Evolutionary conservation across 1,284 basidiomycete genomes (phyloP), one percentile per base, ranked within the genome.

Genomic region (Marasmius sp.): DNA sequence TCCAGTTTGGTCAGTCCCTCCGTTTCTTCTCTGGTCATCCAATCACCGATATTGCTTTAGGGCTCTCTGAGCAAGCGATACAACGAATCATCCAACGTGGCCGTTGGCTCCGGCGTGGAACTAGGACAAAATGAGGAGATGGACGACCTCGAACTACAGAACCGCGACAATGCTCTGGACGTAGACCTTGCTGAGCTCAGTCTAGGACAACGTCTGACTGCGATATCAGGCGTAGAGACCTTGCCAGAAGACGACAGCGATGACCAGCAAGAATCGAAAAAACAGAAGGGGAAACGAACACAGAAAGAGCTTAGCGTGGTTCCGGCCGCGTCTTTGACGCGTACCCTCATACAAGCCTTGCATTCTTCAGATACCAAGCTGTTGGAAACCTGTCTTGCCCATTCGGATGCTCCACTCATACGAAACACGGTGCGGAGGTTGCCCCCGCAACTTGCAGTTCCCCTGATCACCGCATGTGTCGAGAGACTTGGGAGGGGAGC

Each of bases 331-430:
- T 97, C 97, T 1, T 85, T 99, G 59, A 94, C 97, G 27, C 91
- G 95, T 58, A 96, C 97, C 14, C 84, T 99, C 54, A 94, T 97
- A 56, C 97, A 99, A 77, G 97, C 97, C 0, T 79, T 99, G 52
- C 97, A 99, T 74, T 98, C 97, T 2, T 92, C 92, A 20, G 97
- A 99, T 79, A 86, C 91, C 0, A 87, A 89, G 6, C 79, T 99
- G 45, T 80, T 99, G 61, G 94, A 97, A 70, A 89, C 91, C 34
- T 98, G 95, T 77, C 79, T 99, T 37, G 79, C 85, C 0, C 94
- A 98, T 76, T 92, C 94, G 18, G 90, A 97, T 67, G 80, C 85
- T 9, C 77, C 80, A 0, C 79, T 99, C 48, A 93, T 99, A 67
- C 85, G 89, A 59, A 94, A 94, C 72, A 98, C 97, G 1, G 90